Conservation (phyloP, 352 stramenopile genomes). For the Phytopythium mirpurense region DNA sequence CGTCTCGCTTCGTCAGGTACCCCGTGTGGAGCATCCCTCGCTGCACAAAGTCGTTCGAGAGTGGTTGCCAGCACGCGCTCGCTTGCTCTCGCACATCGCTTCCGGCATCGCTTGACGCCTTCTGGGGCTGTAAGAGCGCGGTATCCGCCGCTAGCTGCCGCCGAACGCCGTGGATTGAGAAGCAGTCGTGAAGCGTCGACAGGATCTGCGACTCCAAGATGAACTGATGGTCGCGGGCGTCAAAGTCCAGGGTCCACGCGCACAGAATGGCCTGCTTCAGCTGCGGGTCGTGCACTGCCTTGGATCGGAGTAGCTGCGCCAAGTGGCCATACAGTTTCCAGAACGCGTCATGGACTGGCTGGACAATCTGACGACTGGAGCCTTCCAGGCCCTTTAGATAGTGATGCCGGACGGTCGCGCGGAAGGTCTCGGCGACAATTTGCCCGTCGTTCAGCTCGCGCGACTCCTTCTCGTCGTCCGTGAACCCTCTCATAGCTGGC, state of each 20-base stretch:
- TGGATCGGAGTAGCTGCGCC: constrained; percentile 43
- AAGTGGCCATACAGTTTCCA: constrained; percentile 71
- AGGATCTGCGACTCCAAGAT: constrained; percentile 78
- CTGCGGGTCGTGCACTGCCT: constrained; percentile 34
- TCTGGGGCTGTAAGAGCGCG: constrained; percentile 8
- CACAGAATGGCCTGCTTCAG: constrained; percentile 79
- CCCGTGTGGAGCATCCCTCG: constrained; percentile 60
- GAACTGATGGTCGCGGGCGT: constrained; percentile 75
- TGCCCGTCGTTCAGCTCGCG: constrained; percentile 71
- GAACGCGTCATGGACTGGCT: constrained; percentile 63
- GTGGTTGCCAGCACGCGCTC: constrained; percentile 69
- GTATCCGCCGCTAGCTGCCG: constrained; percentile 28
- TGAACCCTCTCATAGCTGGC: constrained; percentile 78
- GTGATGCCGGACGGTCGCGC: constrained; percentile 79
- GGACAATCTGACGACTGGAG: constrained; percentile 53
- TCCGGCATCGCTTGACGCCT: constrained; percentile 4
- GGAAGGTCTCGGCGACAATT: constrained; percentile 77
- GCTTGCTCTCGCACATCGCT: constrained; percentile 13
- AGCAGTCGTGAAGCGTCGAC: constrained; percentile 61
- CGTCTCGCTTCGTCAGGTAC: constrained; percentile 76
- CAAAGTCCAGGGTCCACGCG: constrained; percentile 81
- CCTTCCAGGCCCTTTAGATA: constrained; percentile 86
- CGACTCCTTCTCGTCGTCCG: constrained; percentile 80
- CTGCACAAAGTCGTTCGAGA: constrained; percentile 78
- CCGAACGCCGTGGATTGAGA: constrained; percentile 59